Evolutionary conservation across 192 early-diverging fungal genomes (phyloP).

Genomic region (Podila epigama): DNA sequence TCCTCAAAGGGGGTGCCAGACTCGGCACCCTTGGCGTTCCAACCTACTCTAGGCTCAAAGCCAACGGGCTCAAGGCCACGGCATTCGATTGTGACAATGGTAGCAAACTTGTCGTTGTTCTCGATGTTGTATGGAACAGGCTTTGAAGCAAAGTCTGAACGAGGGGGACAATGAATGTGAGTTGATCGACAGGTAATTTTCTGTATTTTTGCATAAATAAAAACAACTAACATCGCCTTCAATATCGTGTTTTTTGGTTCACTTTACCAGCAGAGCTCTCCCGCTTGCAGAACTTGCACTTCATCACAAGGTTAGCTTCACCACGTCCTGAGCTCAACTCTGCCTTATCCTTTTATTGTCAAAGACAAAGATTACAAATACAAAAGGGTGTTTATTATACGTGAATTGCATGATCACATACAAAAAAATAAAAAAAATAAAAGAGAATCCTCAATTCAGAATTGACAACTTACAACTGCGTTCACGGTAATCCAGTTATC

Average conservation of each 20-base stretch:
- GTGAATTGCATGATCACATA: neutral
- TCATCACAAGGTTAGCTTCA: slow-evolving; percentile 87
- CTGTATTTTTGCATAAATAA: no score
- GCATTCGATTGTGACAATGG: slow-evolving; percentile 77
- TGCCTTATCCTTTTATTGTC: slow-evolving; percentile 51
- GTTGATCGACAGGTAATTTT: no score
- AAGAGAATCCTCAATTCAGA: neutral
- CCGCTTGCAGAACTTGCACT: slow-evolving; percentile 90
- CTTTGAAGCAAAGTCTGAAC: slow-evolving; percentile 46
- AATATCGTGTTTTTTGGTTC: neutral
- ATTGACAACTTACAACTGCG: slow-evolving; percentile 48
- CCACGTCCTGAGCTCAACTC: slow-evolving; percentile 78
- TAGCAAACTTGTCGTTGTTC: slow-evolving; percentile 65
- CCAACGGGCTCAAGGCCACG: slow-evolving; percentile 85
- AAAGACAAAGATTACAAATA: slow-evolving; percentile 12
- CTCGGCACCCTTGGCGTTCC: slow-evolving; percentile 74
- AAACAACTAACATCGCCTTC: neutral
- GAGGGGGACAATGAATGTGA: neutral
- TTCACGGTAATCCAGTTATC: slow-evolving; percentile 73
- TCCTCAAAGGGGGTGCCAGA: slow-evolving; percentile 77
- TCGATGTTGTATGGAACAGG: slow-evolving; percentile 66
- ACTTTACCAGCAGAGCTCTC: slow-evolving; percentile 68
- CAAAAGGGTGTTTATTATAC: neutral
- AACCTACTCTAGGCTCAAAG: slow-evolving; percentile 75
- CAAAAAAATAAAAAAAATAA: neutral